These are phyloP conservation scores for Pseudogymnoascus sp. DNA, from an alignment of 2,329 filamentous ascomycete species.

Conservation along the genomic window DNA sequence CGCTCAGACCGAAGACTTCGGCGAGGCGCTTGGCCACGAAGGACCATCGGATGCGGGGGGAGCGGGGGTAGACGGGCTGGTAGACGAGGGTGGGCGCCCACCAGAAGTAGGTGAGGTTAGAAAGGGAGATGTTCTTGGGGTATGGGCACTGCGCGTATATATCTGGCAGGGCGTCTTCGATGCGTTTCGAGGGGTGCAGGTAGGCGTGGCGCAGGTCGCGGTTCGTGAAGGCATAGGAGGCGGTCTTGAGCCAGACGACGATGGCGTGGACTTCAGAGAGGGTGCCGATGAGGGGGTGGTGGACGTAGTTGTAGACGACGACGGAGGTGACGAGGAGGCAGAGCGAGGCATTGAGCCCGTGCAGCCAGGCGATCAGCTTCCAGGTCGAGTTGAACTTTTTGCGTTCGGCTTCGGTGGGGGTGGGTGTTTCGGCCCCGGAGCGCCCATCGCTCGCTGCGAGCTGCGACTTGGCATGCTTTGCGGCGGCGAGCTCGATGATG, in stretches of 20 bases:
- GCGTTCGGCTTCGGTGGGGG: slow-evolving; percentile 49
- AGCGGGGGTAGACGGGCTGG: slow-evolving; percentile 90
- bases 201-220: slow-evolving; percentile 87
- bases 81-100: slow-evolving; percentile 95
- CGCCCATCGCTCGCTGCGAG: slow-evolving; percentile 45
- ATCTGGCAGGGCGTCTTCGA: slow-evolving; percentile 64
- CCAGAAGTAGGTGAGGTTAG: slow-evolving; percentile 92
- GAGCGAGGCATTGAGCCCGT: slow-evolving; percentile 74
- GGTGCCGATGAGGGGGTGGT: slow-evolving; percentile 90
- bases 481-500: slow-evolving; percentile 76
- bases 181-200: slow-evolving; percentile 62
- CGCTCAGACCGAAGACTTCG: slow-evolving; percentile 68
- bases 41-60: slow-evolving; percentile 69
- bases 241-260: slow-evolving; percentile 92
- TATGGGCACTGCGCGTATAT: slow-evolving; percentile 81
- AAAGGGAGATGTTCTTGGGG: slow-evolving; percentile 79
- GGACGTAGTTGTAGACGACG: slow-evolving; percentile 82
- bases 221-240: slow-evolving; percentile 94
- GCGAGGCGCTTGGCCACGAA: slow-evolving; percentile 78
- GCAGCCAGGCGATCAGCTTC: slow-evolving; percentile 69
- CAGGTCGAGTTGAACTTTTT: slow-evolving; percentile 66
- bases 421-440: slow-evolving; percentile 29
- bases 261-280: slow-evolving; percentile 85
- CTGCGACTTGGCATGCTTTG: slow-evolving; percentile 64
- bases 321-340: slow-evolving; percentile 74